These are phyloP conservation scores for Penicillium nucicola DNA, from an alignment of 495 filamentous ascomycete genomes.

Conservation along the genomic window DNA sequence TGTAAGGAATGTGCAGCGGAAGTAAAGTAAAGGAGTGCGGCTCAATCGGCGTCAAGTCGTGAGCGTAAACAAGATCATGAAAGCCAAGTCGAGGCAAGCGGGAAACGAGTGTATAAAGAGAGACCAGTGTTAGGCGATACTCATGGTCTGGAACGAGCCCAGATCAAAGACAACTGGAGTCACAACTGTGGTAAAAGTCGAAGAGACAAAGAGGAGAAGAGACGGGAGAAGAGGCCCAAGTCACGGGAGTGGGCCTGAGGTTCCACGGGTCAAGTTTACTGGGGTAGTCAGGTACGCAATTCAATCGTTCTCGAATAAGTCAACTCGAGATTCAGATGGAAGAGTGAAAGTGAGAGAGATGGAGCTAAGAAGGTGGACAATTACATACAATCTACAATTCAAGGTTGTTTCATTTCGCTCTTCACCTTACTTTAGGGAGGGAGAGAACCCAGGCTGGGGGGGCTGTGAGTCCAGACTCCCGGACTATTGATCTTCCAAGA, in stretches of 20 bases:
- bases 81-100: conserved; percentile 2
- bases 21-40: conserved; percentile 28
- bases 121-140: conserved; percentile 14
- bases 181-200: neutral
- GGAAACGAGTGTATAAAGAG: conserved; percentile 19
- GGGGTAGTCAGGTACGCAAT: conserved; percentile 7
- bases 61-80: conserved; percentile 35
- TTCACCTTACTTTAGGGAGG: conserved; percentile 2
- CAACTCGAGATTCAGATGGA: too few relatives aligned
- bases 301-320: too few relatives aligned
- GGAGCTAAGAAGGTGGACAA: too few relatives aligned
- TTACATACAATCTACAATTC: too few relatives aligned
- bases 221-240: neutral
- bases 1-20: conserved; percentile 11
- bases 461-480: conserved; percentile 3
- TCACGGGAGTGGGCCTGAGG: conserved; percentile 1
- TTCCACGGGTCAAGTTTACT: conserved; percentile 6
- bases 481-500: conserved; percentile 6
- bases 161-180: neutral
- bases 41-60: conserved; percentile 45
- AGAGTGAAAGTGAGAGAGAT: too few relatives aligned
- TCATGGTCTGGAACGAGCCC: conserved; percentile 25
- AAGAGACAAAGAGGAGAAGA: conserved; percentile 1
- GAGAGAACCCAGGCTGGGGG: neutral
- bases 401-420: conserved; percentile 8